Base-by-base conservation (phyloP, 2,329 filamentous ascomycete species). In the Clonostachys chloroleuca region DNA sequence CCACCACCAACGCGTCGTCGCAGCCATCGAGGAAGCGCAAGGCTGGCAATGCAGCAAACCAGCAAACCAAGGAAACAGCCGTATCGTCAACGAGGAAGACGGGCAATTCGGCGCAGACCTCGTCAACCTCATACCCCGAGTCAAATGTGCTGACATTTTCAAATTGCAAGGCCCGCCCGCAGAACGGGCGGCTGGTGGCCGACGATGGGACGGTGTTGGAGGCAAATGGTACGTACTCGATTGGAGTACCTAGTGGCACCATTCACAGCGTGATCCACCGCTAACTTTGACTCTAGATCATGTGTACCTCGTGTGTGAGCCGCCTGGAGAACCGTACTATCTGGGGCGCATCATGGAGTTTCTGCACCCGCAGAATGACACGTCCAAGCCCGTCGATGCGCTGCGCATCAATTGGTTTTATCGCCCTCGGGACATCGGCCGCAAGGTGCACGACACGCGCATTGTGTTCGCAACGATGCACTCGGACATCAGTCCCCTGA, bases 281-380 rank as follows among this genome's bases (percentile, higher is more conserved):
- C 50, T 30, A 30, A 30, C 24, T 30, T 30, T 30, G 24, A 30
- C 49, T 52, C 58, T 66, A 83, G 80, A 83, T 68, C 78, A 97
- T 73, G 89, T 96, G 56, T 99, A 97, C 74, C 82, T 97, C 52
- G 87, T 99, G 53, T 97, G 92, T 70, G 94, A 99, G 69, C 94
- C 94, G 44, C 94, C 94, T 14, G 94, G 94, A 46, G 94, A 99
- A 70, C 94, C 94, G 47, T 99, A 99, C 72, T 99, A 99, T 66
- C 75, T 99, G 54, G 94, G 89, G 53, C 89, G 94, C 57, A 94
- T 99, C 65, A 99, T 99, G 94, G 92, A 99, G 66, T 97, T 97
- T 64, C 74, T 96, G 58, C 90, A 95, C 61, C 73, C 78, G 60
- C 83, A 92, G 58, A 90, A 92, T 61, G 81, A 92, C 64, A 70